Evolutionary conservation across 2,329 filamentous ascomycete genomes (phyloP).

Genomic region (Xylaria sp.): DNA sequence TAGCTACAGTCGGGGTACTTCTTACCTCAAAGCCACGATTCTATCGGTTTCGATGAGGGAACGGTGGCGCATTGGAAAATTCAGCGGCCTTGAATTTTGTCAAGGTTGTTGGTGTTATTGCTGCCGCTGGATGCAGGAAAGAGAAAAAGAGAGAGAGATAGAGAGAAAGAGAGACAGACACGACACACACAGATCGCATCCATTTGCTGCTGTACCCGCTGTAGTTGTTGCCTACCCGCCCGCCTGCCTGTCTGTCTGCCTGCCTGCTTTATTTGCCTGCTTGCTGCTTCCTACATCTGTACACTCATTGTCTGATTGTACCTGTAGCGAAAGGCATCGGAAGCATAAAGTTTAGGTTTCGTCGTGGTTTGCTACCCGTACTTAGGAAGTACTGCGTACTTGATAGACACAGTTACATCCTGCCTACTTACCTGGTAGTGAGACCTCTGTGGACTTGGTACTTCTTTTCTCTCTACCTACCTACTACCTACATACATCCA

Average conservation of each 20-base stretch:
- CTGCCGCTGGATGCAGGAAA: neutral
- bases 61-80: slow-evolving; percentile 34
- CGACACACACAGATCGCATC: neutral
- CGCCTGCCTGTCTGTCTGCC: neutral
- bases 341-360: neutral
- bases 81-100: slow-evolving; percentile 32
- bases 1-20: slow-evolving; percentile 29
- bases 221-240: neutral
- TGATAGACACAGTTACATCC: no score
- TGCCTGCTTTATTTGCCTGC: neutral
- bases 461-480: neutral
- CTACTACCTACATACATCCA: neutral
- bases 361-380: neutral
- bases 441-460: neutral
- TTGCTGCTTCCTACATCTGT: neutral
- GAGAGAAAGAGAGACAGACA: neutral
- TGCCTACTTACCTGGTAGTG: neutral
- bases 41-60: slow-evolving; percentile 39
- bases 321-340: neutral
- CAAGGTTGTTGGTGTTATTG: slow-evolving; percentile 6
- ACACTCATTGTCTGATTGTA: no score
- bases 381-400: neutral
- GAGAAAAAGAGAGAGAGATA: slow-evolving; percentile 6
- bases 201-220: neutral
- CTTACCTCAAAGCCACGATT: slow-evolving; percentile 36